Conservation (phyloP, 2,329 filamentous ascomycete species). For the Fusarium sambucinum region DNA sequence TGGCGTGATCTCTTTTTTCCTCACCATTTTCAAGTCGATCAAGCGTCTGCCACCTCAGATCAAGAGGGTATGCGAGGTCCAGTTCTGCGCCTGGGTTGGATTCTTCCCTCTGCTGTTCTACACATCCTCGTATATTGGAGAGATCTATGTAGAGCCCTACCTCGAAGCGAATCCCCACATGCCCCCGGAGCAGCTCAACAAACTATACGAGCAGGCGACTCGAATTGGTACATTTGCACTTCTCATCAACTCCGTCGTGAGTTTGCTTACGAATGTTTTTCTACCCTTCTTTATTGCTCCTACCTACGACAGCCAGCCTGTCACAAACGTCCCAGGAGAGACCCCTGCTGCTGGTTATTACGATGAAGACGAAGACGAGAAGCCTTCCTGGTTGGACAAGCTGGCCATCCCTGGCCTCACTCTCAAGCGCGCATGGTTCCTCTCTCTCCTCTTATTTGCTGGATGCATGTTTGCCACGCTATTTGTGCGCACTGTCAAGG, state of each 20-base stretch:
- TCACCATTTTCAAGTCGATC: constrained; percentile 80
- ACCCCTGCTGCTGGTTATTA: constrained; percentile 46
- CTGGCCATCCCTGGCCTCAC: constrained; percentile 86
- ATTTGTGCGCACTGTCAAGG: constrained; percentile 76
- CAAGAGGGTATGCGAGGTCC: constrained; percentile 81
- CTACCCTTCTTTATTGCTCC: constrained; percentile 88
- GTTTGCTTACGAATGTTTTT: constrained; percentile 82
- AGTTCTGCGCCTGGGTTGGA: constrained; percentile 91
- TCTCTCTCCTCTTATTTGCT: constrained; percentile 86
- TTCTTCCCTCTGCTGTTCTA: constrained; percentile 98
- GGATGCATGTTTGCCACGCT: constrained; percentile 85
- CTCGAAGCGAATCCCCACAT: constrained; percentile 83
- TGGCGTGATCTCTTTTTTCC: constrained; percentile 83
- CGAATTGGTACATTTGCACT: constrained; percentile 90
- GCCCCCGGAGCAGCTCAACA: constrained; percentile 79
- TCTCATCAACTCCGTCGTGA: constrained; percentile 87
- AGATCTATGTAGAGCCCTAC: constrained; percentile 89
- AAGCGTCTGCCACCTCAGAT: constrained; percentile 84
- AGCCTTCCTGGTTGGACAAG: constrained; percentile 64
- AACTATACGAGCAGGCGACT: constrained; percentile 85
- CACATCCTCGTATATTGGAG: constrained; percentile 91
- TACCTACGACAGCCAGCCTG: constrained; percentile 71
- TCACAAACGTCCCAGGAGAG: constrained; percentile 51
- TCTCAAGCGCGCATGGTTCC: constrained; percentile 87
- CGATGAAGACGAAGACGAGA: constrained; percentile 50